A percentile compares a stretch with the other conserved stretches of the same genome.
Conservation (phyloP, 208 protist species). For the Leishmania major region DNA sequence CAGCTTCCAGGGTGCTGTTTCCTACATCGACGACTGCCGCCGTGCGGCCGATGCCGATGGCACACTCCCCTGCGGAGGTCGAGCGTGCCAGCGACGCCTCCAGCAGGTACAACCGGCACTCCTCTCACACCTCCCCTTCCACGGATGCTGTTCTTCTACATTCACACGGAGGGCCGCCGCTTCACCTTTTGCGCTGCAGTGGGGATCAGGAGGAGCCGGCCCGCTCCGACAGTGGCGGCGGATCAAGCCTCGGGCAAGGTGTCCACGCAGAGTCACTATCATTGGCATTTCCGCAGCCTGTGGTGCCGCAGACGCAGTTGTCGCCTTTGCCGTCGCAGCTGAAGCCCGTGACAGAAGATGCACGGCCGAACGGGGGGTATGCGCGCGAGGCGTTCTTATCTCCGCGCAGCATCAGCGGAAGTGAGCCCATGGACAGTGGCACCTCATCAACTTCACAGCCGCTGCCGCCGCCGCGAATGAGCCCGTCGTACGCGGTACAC, state of each 20-base stretch:
- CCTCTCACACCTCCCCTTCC: background rate
- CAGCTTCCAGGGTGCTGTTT: background rate
- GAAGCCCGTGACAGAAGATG: background rate
- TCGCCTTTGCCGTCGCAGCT: background rate
- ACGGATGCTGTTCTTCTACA: too few relatives aligned
- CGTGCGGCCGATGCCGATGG: background rate
- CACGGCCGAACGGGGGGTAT: too few relatives aligned
- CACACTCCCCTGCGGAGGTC: background rate
- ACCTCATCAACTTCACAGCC: background rate
- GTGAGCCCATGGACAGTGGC: background rate
- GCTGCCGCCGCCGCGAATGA: background rate
- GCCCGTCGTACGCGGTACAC: constrained; percentile 26
- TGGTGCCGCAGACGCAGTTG: background rate
- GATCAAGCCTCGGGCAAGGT: background rate
- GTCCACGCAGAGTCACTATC: background rate
- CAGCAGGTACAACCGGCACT: background rate
- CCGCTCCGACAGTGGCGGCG: background rate
- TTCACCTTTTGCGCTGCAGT: background rate
- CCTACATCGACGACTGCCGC: background rate
- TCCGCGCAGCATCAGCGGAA: background rate
- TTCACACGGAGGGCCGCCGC: background rate
- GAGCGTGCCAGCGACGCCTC: background rate
- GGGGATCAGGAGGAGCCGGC: background rate
- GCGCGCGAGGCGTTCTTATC: background rate
- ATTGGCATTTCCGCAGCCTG: background rate